A percentile compares a stretch with the other conserved stretches of the same genome.
Conservation (phyloP, 176 grass and related monocot genomes). For the Zea mays region Zm-B73-REFERENCE-NAM-5.0 NC_050096.1:246902501-246903000, state of each 20-base stretch:
- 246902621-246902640: slow-evolving; percentile 28
- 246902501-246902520: not conserved
- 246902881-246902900: not conserved
- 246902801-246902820: not conserved
- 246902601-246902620: not conserved
- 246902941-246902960: not conserved
- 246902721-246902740: slow-evolving; percentile 25
- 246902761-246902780: slow-evolving; percentile 33
- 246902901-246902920: not conserved
- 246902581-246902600: not conserved
- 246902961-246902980: not conserved
- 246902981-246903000: not conserved
- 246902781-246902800: slow-evolving; percentile 44
- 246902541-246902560: slow-evolving; percentile 68
- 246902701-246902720: slow-evolving; percentile 5
- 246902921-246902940: not conserved
- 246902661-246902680: slow-evolving; percentile 69
- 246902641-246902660: slow-evolving; percentile 57
- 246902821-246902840: not conserved
- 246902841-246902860: not conserved
- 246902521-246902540: slow-evolving; percentile 5
- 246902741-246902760: slow-evolving; percentile 47
- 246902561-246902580: slow-evolving; percentile 46
- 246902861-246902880: not conserved
- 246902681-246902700: slow-evolving; percentile 45